Percentiles rank a stretch among this genome's conserved stretches.
Conservation (phyloP, 140 eudicot species). For the Anethum foeniculum region DNA sequence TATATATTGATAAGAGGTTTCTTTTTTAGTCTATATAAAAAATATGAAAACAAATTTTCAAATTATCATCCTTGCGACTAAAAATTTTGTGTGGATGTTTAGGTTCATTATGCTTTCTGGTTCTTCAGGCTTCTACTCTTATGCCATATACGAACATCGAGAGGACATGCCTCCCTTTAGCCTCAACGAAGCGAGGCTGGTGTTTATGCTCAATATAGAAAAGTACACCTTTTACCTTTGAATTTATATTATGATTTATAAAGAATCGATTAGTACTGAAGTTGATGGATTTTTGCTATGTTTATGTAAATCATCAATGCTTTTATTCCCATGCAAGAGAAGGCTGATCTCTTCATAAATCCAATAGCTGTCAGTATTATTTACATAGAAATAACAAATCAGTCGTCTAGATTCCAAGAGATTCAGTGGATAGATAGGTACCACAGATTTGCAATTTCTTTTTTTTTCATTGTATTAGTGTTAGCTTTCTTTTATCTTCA, state of each 20-base stretch:
- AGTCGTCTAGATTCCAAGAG: neutral
- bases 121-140: conserved; percentile 81
- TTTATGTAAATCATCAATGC: neutral
- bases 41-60: neutral
- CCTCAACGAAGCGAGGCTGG: conserved; percentile 74
- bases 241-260: neutral
- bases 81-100: neutral
- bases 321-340: neutral
- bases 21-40: neutral
- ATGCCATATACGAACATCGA: conserved; percentile 73
- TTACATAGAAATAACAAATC: neutral
- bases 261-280: neutral
- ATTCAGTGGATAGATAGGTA: neutral
- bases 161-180: conserved; percentile 73
- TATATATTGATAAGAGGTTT: conserved; percentile 84
- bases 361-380: neutral
- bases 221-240: conserved; percentile 22
- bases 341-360: neutral
- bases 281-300: neutral
- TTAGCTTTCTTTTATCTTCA: neutral
- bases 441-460: neutral
- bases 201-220: conserved; percentile 79
- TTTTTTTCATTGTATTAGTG: neutral
- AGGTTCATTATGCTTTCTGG: conserved; percentile 79
- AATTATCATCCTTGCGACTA: neutral